Percentiles rank a stretch among this genome's conserved stretches.
Evolutionary conservation across 2,329 filamentous ascomycete genomes (phyloP).

Genomic region (Helotiales sp.): DNA sequence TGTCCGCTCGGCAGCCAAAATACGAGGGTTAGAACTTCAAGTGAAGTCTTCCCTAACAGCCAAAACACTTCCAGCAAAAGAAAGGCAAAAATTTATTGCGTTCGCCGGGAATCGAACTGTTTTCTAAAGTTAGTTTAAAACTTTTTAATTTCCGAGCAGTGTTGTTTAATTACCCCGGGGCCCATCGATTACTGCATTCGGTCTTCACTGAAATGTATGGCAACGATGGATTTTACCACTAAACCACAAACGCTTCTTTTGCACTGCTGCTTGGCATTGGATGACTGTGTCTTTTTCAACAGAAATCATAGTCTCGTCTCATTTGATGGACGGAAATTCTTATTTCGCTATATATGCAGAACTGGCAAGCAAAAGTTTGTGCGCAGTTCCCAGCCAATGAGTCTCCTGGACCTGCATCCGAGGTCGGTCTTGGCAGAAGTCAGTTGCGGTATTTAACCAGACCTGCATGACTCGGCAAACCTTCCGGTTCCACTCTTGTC

Average conservation of each 20-base stretch:
- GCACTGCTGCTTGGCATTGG: too few relatives aligned
- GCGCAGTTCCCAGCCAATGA: neutral
- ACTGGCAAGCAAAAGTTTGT: neutral
- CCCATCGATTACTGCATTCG: constrained; percentile 35
- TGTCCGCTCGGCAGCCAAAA: neutral
- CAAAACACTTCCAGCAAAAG: constrained; percentile 14
- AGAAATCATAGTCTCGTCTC: too few relatives aligned
- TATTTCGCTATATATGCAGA: constrained; percentile 17
- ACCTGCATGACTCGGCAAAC: neutral
- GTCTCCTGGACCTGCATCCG: neutral
- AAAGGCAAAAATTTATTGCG: constrained; percentile 30
- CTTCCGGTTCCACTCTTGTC: neutral
- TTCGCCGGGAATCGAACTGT: constrained; percentile 42
- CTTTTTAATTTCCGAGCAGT: too few relatives aligned
- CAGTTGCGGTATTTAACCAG: neutral
- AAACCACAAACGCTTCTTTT: constrained; percentile 40
- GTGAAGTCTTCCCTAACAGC: neutral
- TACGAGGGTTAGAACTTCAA: neutral
- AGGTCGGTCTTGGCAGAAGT: neutral
- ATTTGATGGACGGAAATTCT: constrained; percentile 7
- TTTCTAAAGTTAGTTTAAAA: too few relatives aligned
- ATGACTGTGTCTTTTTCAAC: too few relatives aligned
- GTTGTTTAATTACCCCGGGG: too few relatives aligned
- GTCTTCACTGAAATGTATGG: constrained; percentile 23
- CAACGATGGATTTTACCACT: constrained; percentile 41